Conservation (phyloP, 306 rosid species). For the Cucurbita argyrosperma region DNA sequence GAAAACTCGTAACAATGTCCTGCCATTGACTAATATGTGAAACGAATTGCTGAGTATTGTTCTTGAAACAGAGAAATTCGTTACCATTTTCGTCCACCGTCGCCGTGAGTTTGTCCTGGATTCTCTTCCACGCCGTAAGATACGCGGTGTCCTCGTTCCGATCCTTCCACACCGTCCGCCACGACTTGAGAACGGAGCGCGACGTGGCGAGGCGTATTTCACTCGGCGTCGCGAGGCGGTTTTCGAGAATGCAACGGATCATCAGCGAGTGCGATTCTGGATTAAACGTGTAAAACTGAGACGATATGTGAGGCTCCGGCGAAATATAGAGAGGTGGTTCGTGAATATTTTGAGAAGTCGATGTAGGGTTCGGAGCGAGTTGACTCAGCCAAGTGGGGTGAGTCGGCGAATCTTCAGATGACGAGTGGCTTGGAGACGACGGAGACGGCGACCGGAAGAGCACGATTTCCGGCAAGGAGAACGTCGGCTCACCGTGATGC, state of each 20-base stretch:
- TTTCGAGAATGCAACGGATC: slow-evolving; percentile 73
- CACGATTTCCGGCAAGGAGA: slow-evolving; percentile 62
- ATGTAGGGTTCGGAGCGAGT: slow-evolving; percentile 7
- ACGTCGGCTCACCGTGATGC: slow-evolving; percentile 24
- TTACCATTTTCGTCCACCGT: slow-evolving; percentile 46
- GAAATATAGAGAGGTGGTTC: slow-evolving; percentile 37
- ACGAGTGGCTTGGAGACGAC: slow-evolving; percentile 24
- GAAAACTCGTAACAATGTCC: slow-evolving; percentile 67
- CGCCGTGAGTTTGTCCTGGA: slow-evolving; percentile 77
- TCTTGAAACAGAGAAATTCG: slow-evolving; percentile 80
- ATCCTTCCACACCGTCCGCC: slow-evolving; percentile 99
- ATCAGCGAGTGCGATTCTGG: slow-evolving; percentile 71
- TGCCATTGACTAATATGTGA: slow-evolving; percentile 87
- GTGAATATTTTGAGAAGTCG: slow-evolving; percentile 6
- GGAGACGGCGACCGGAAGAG: slow-evolving; percentile 50
- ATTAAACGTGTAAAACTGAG: slow-evolving; percentile 95
- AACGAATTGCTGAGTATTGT: slow-evolving; percentile 79
- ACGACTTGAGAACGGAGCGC: slow-evolving; percentile 58
- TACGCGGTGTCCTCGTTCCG: slow-evolving; percentile 95
- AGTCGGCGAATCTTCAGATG: slow-evolving; percentile 21
- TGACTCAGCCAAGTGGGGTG: slow-evolving; percentile 20
- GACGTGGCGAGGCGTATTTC: slow-evolving; percentile 92
- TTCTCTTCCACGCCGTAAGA: slow-evolving; percentile 92
- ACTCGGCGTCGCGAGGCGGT: slow-evolving; percentile 54
- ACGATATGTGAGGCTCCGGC: slow-evolving; percentile 77